These are phyloP conservation scores for Corchorus capsularis DNA, from an alignment of 345 rosid genomes.

Conservation along the genomic window DNA sequence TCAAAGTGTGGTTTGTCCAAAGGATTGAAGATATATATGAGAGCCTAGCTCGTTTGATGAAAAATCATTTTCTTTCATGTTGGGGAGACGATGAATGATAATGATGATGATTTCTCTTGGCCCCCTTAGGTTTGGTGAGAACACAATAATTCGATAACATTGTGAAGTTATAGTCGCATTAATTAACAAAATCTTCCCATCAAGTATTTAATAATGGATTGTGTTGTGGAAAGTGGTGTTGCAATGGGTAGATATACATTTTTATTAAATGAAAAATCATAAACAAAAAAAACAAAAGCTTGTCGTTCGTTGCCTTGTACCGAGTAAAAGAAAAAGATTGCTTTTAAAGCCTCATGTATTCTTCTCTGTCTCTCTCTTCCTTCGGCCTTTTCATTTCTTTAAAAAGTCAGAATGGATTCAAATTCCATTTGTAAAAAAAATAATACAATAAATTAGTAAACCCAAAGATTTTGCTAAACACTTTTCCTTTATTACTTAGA, in stretches of 20 bases:
- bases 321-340: background rate
- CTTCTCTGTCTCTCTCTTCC: no score
- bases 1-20: background rate
- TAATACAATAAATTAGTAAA: background rate
- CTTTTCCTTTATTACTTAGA: background rate
- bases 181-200: slow-evolving; percentile 14
- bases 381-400: background rate
- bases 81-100: background rate
- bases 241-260: no score
- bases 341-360: background rate
- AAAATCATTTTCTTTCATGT: slow-evolving; percentile 11
- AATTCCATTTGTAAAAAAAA: background rate
- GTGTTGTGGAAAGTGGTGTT: background rate
- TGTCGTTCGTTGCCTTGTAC: background rate
- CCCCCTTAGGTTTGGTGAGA: slow-evolving; percentile 29
- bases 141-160: slow-evolving; percentile 25
- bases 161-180: slow-evolving; percentile 13
- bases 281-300: background rate
- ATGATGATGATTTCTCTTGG: slow-evolving; percentile 20
- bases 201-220: slow-evolving; percentile 17
- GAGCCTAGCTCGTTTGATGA: slow-evolving; percentile 23
- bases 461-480: background rate
- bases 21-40: background rate
- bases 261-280: background rate
- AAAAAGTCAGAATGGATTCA: slow-evolving; percentile 11